Conservation (phyloP, 2,329 filamentous ascomycete species). For the Rhinocladiella similis region DNA sequence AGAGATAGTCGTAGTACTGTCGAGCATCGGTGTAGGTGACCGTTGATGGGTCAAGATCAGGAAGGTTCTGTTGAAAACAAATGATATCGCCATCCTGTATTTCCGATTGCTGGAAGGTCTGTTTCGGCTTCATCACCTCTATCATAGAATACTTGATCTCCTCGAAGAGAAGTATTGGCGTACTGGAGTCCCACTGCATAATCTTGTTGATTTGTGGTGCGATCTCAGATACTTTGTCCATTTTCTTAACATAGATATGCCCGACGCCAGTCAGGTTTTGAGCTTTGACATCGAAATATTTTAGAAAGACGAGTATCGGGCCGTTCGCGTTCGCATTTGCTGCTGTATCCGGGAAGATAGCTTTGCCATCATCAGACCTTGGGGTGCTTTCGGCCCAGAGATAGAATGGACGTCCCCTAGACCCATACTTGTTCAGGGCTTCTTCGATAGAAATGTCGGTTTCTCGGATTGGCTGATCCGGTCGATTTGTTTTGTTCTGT, state of each 20-base stretch:
- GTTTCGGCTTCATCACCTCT: conserved; percentile 87
- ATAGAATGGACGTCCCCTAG: conserved; percentile 66
- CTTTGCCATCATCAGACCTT: conserved; percentile 66
- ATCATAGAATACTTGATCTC: conserved; percentile 99
- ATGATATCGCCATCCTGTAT: conserved; percentile 97
- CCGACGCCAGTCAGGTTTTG: conserved; percentile 76
- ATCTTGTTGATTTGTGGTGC: conserved; percentile 73
- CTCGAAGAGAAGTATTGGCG: conserved; percentile 76
- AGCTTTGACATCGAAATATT: conserved; percentile 78
- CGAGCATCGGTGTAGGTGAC: conserved; percentile 67
- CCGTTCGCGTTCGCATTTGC: conserved; percentile 39
- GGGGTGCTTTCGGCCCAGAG: conserved; percentile 79
- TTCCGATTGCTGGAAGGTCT: conserved; percentile 85
- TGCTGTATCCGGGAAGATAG: conserved; percentile 61
- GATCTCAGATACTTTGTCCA: conserved; percentile 84
- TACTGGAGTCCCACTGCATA: conserved; percentile 83
- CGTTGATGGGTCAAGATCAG: conserved; percentile 40
- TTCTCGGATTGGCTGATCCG: conserved; percentile 83
- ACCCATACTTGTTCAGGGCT: conserved; percentile 67
- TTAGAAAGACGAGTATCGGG: conserved; percentile 82
- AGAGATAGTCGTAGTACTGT: conserved; percentile 89
- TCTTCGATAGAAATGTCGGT: conserved; percentile 76
- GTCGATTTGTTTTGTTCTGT: conserved; percentile 93
- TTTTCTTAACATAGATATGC: conserved; percentile 82
- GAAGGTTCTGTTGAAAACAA: conserved; percentile 75